Conservation (phyloP, 805 yeast species). For the Saccharomycopsis capsularis region DNA sequence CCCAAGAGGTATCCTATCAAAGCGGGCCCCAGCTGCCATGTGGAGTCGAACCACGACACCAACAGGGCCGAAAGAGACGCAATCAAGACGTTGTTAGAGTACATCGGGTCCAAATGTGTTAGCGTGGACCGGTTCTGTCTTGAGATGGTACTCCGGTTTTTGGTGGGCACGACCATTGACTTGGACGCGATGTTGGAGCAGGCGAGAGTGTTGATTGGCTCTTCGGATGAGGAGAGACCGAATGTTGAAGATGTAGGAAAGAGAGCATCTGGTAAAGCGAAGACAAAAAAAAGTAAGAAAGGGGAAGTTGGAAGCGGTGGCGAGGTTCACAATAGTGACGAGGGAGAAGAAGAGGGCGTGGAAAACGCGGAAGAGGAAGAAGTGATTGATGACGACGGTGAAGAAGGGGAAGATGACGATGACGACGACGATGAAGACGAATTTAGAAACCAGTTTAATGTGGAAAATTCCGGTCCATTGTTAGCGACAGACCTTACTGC, state of each 20-base stretch:
- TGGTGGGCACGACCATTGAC: slow-evolving; percentile 74
- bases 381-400: slow-evolving; percentile 5
- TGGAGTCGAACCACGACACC: slow-evolving; percentile 77
- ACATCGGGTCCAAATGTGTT: slow-evolving; percentile 51
- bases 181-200: slow-evolving; percentile 26
- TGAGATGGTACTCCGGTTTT: slow-evolving; percentile 43
- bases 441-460: not conserved
- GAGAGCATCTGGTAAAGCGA: not conserved
- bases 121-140: slow-evolving; percentile 58
- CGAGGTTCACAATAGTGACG: not conserved
- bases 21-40: slow-evolving; percentile 44
- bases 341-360: not conserved
- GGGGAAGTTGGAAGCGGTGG: not conserved
- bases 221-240: slow-evolving; percentile 20
- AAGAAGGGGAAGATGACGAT: slow-evolving; percentile 9
- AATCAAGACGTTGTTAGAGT: slow-evolving; percentile 44
- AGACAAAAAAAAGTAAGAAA: not conserved
- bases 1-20: slow-evolving; percentile 67
- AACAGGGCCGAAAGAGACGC: slow-evolving; percentile 41
- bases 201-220: not conserved
- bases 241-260: slow-evolving; percentile 22
- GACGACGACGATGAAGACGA: slow-evolving; percentile 23
- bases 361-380: slow-evolving; percentile 1
- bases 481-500: not conserved
- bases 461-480: not conserved